These are phyloP conservation scores for Apophysomyces ossiformis DNA, from an alignment of 371 early-diverging fungal species.

Conservation along the genomic window DNA sequence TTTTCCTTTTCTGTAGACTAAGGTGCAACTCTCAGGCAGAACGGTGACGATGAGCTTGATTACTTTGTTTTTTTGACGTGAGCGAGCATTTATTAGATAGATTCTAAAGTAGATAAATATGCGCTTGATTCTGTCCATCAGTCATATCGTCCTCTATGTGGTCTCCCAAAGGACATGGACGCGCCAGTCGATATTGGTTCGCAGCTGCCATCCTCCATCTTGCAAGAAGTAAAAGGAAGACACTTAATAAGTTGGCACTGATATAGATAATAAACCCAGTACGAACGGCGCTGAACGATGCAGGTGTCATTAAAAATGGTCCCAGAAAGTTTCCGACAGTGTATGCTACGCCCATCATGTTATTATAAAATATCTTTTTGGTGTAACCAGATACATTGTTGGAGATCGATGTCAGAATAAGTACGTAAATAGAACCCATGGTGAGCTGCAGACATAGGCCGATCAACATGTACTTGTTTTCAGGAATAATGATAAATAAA, in stretches of 20 bases:
- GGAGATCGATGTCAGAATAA: slow-evolving; percentile 14
- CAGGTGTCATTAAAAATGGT: slow-evolving; percentile 1
- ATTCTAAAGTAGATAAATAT: too few relatives aligned
- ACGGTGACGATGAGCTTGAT: too few relatives aligned
- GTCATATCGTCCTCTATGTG: slow-evolving; percentile 23
- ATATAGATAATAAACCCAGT: slow-evolving; percentile 1
- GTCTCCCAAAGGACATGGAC: background rate
- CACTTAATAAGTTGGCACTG: background rate
- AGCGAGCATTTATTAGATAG: too few relatives aligned
- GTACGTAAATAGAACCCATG: slow-evolving; percentile 9
- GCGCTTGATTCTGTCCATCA: slow-evolving; percentile 15
- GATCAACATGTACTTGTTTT: background rate
- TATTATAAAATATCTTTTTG: slow-evolving; percentile 10
- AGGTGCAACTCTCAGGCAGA: too few relatives aligned
- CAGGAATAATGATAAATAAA: slow-evolving; percentile 34
- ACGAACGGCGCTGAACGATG: background rate
- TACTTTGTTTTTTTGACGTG: too few relatives aligned
- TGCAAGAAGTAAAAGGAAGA: slow-evolving; percentile 3
- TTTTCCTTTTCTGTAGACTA: too few relatives aligned
- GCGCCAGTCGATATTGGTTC: background rate
- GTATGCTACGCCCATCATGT: slow-evolving; percentile 6
- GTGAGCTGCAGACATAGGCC: slow-evolving; percentile 17
- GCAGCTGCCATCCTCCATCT: slow-evolving; percentile 14
- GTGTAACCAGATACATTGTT: slow-evolving; percentile 9
- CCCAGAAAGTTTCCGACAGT: background rate